These are phyloP conservation scores for Agarophyton chilense DNA, from an alignment of 23 red algal genomes.

Conservation along the genomic window DNA sequence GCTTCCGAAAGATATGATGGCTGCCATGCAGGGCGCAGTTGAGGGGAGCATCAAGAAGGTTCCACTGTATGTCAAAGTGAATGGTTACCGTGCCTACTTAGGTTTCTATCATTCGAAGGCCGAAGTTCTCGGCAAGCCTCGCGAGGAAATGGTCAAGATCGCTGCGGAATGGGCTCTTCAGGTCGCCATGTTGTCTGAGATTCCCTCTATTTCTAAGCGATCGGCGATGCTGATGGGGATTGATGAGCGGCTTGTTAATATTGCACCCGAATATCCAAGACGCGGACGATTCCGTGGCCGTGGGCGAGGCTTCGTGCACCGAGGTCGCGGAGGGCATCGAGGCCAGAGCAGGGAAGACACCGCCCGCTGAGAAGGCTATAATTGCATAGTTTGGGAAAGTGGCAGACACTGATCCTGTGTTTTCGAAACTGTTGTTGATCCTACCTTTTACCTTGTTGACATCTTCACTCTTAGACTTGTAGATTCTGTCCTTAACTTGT, in stretches of 20 bases:
- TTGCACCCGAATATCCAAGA: slow-evolving; percentile 12
- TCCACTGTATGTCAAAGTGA: slow-evolving; percentile 15
- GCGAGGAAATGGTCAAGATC: slow-evolving; percentile 44
- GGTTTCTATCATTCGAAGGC: slow-evolving; percentile 65
- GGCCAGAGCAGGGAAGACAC: neutral
- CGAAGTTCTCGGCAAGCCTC: slow-evolving; percentile 36
- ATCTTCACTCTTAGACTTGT: slow-evolving; percentile 11
- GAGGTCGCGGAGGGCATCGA: slow-evolving; percentile 7
- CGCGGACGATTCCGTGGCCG: slow-evolving; percentile 31
- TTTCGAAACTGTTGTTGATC: slow-evolving; percentile 4
- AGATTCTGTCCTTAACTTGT: slow-evolving; percentile 26
- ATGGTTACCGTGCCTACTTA: slow-evolving; percentile 70
- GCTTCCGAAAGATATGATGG: slow-evolving; percentile 32
- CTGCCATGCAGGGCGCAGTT: neutral
- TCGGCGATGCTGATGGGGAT: slow-evolving; percentile 15
- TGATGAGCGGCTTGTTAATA: slow-evolving; percentile 5
- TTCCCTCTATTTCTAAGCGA: slow-evolving; percentile 64
- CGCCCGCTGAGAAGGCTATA: neutral
- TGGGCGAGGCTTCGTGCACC: slow-evolving; percentile 6
- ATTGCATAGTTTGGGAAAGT: neutral
- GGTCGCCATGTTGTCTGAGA: slow-evolving; percentile 25
- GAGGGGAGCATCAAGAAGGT: slow-evolving; percentile 6
- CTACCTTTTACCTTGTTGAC: slow-evolving; percentile 20
- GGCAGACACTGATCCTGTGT: neutral
- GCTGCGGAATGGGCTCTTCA: slow-evolving; percentile 33